Evolutionary conservation across 2,329 filamentous ascomycete genomes (phyloP), one percentile per base, ranked within the genome.

Genomic region (Stachybotrys chlorohalonatus): DNA sequence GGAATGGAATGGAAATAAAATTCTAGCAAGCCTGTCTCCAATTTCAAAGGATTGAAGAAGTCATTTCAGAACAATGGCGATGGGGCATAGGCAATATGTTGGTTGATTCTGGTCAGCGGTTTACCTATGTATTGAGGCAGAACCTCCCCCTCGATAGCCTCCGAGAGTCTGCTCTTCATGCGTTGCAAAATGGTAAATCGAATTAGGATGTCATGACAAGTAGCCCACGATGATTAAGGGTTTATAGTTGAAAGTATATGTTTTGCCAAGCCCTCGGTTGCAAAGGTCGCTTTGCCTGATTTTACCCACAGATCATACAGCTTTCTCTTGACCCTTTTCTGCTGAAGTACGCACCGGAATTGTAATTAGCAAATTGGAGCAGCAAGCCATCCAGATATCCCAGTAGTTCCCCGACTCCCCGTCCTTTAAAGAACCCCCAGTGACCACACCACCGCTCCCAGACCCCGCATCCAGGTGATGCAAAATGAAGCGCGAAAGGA

Each of bases 401-500:
- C 56, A 56, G 58, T 64, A 56, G 62, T 61, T 65, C 63, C 63
- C 61, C 60, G 63, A 65, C 63, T 65, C 63, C 63, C 61, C 52
- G 52, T 59, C 60, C 60, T 13, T 42, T 9, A 56, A 59, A 47
- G 16, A 47, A 57, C 53, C 55, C 57, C 57, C 55, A 39, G 32
- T 17, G 11, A 45, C 50, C 50, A 56, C 63, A 62, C 62, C 60
- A 39, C 59, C 63, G 60, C 62, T 64, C 63, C 59, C 60, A 60
- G 59, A 61, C 62, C 62, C 63, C 55, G 53, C 54, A 59, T 59
- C 51, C 53, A 61, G 57, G 55, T 53, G 52, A 54, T 61, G 58
- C 36, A 58, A 53, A 59, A 62, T 55, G 54, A 56, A 54, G 39
- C 39, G 39, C 39, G 5, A 58, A 42, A 54, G 15, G 49, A 47